Percentiles rank a stretch among this genome's conserved stretches.
These are phyloP conservation scores for Alternaria brassicicola DNA, from an alignment of 2,329 filamentous ascomycete genomes.

Conservation along the genomic window DNA sequence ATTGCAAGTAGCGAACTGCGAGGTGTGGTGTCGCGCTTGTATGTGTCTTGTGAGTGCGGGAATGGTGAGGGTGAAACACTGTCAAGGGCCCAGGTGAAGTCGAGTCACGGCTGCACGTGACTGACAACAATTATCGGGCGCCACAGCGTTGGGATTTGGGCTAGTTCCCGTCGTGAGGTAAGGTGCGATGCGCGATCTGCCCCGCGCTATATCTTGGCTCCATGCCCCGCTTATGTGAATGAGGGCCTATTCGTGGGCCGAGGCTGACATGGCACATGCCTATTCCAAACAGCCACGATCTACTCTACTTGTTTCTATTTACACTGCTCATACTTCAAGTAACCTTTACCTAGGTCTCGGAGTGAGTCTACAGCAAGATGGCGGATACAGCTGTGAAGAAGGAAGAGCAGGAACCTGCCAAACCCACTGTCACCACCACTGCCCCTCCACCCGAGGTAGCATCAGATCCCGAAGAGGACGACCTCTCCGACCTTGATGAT, in stretches of 20 bases:
- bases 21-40: constrained; percentile 8
- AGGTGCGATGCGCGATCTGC: constrained; percentile 18
- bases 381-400: constrained; percentile 29
- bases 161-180: constrained; percentile 16
- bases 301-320: constrained; percentile 1
- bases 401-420: constrained; percentile 22
- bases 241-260: constrained; percentile 20
- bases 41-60: constrained; percentile 3
- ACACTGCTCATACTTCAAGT: not conserved
- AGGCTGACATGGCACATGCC: constrained; percentile 27
- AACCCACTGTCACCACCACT: constrained; percentile 16
- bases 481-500: constrained; percentile 91
- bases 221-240: constrained; percentile 25
- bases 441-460: constrained; percentile 52
- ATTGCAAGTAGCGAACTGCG: not conserved
- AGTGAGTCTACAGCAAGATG: constrained; percentile 15
- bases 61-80: constrained; percentile 22
- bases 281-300: not conserved
- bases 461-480: constrained; percentile 90
- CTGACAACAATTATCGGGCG: constrained; percentile 19
- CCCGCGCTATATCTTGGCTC: constrained; percentile 23
- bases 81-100: constrained; percentile 20
- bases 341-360: not conserved
- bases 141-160: constrained; percentile 12
- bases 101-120: constrained; percentile 29